These are phyloP conservation scores for Fusarium beomiforme DNA, from an alignment of 2,329 filamentous ascomycete species.

Conservation along the genomic window DNA sequence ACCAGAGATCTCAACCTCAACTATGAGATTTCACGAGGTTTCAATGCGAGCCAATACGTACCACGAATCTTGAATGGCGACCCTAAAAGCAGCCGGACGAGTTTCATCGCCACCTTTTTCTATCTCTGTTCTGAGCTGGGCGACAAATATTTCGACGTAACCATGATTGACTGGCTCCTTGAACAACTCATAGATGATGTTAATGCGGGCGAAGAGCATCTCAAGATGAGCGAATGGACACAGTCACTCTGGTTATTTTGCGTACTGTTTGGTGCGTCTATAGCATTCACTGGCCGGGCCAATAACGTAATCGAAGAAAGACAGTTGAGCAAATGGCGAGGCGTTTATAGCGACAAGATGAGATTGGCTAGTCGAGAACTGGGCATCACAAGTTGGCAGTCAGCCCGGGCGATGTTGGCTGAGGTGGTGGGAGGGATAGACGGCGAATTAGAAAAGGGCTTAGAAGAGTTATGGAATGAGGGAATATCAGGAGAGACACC, in stretches of 20 bases:
- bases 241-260: conserved; percentile 58
- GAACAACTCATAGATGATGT: conserved; percentile 58
- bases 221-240: conserved; percentile 54
- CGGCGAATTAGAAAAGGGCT: conserved; percentile 52
- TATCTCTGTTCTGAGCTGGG: conserved; percentile 58
- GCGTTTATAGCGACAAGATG: conserved; percentile 54
- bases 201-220: conserved; percentile 51
- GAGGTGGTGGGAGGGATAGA: conserved; percentile 54
- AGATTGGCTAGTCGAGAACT: conserved; percentile 52
- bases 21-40: conserved; percentile 50
- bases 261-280: conserved; percentile 56
- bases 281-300: conserved; percentile 51
- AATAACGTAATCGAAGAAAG: conserved; percentile 49
- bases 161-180: conserved; percentile 57
- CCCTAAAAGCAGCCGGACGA: conserved; percentile 53
- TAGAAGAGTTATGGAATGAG: conserved; percentile 55
- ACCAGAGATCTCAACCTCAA: conserved; percentile 49
- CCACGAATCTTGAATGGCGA: conserved; percentile 49
- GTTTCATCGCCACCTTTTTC: conserved; percentile 59
- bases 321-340: conserved; percentile 52
- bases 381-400: conserved; percentile 51
- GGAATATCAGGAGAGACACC: conserved; percentile 42
- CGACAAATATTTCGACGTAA: conserved; percentile 53
- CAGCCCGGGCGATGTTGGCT: conserved; percentile 49
- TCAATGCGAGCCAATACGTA: conserved; percentile 47